Evolutionary conservation across 2,329 filamentous ascomycete genomes (phyloP).

Genomic region (Botryosphaeria dothidea): DNA sequence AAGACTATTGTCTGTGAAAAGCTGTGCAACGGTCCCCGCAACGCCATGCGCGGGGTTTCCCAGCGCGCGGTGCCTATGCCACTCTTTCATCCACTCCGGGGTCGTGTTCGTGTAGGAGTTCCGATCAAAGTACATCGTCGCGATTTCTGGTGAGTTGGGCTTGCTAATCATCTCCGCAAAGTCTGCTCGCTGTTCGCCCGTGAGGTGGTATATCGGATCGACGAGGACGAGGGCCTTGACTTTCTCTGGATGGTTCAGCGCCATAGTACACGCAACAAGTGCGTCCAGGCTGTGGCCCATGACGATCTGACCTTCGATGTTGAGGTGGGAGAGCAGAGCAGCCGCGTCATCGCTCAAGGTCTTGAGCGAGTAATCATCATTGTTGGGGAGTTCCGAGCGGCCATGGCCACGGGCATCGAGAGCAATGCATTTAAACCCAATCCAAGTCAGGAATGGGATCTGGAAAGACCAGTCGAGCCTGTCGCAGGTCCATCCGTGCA

Average conservation of each 20-base stretch:
- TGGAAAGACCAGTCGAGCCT: conserved; percentile 25
- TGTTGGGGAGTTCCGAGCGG: conserved; percentile 1
- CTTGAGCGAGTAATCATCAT: neutral
- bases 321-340: neutral
- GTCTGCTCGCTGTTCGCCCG: neutral
- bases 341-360: neutral
- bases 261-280: conserved; percentile 21
- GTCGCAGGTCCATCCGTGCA: conserved; percentile 26
- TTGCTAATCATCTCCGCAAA: too few relatives aligned
- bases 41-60: conserved; percentile 22
- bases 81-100: conserved; percentile 25
- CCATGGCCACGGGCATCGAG: conserved; percentile 26
- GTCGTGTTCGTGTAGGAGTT: neutral
- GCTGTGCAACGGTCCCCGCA: conserved; percentile 2
- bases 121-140: too few relatives aligned
- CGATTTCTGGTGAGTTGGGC: too few relatives aligned
- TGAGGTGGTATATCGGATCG: conserved; percentile 23
- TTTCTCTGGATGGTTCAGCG: conserved; percentile 19
- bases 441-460: conserved; percentile 22
- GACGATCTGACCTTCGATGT: neutral
- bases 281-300: conserved; percentile 27
- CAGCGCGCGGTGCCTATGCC: conserved; percentile 21
- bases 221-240: conserved; percentile 23
- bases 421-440: conserved; percentile 23
- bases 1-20: conserved; percentile 14